A percentile compares a stretch with the other conserved stretches of the same genome.
Conservation (phyloP, 139 green algal genomes). For the Spirogloea muscicola region DNA sequence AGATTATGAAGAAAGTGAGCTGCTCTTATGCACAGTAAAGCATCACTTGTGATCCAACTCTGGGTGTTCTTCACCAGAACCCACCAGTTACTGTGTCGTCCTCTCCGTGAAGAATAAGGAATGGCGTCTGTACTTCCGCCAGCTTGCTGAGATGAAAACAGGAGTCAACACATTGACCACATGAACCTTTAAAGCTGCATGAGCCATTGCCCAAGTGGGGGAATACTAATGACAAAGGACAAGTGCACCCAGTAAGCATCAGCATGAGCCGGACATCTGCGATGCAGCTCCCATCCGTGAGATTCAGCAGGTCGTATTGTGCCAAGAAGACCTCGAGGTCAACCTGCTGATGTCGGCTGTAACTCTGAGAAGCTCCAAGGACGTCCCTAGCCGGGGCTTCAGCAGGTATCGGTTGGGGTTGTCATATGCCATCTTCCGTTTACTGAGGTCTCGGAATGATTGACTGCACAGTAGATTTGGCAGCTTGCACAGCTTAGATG, state of each 20-base stretch:
- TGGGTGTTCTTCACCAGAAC: not conserved
- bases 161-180: too few relatives aligned
- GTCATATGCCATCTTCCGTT: slow-evolving; percentile 1
- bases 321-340: too few relatives aligned
- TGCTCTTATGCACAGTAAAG: not conserved
- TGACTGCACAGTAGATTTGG: not conserved
- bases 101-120: slow-evolving; percentile 24
- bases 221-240: too few relatives aligned
- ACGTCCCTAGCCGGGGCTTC: slow-evolving; percentile 25
- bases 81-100: slow-evolving; percentile 12
- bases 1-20: not conserved
- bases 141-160: too few relatives aligned
- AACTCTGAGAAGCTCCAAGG: slow-evolving; percentile 16
- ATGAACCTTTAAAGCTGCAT: too few relatives aligned
- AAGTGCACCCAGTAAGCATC: too few relatives aligned
- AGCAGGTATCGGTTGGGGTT: slow-evolving; percentile 15
- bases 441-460: slow-evolving; percentile 2
- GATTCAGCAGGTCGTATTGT: too few relatives aligned
- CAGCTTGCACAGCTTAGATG: too few relatives aligned
- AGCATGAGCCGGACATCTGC: too few relatives aligned
- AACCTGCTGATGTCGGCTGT: slow-evolving; percentile 16
- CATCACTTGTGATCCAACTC: not conserved
- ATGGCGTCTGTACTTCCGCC: slow-evolving; percentile 24
- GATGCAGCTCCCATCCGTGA: too few relatives aligned
- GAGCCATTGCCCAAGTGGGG: too few relatives aligned